Evolutionary conservation across 176 grass and related monocot genomes (phyloP), one percentile per base, ranked within the genome.

Genomic region (Carex kokanica): DNA sequence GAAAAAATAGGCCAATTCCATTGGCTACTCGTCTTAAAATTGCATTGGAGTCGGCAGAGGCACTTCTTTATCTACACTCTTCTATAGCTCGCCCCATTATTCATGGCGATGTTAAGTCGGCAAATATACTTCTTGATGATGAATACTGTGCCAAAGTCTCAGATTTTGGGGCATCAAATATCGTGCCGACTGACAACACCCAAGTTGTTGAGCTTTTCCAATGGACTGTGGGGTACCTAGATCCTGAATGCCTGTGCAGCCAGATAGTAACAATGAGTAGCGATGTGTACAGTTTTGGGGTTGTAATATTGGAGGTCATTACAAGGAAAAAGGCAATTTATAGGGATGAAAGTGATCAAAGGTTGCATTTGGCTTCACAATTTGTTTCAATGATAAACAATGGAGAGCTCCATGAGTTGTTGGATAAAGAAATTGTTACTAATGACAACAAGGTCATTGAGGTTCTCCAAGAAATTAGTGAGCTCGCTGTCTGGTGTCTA

Each of bases 231-330:
- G 64, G 85, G 20, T 81, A 86, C 27, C 45, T 86, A 31, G 85
- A 86, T 29, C 77, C 78, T 4, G 62, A 80, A 6, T 34, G 34
- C 67, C 3, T 74, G 64, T 47, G 40, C 25, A 17, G 45, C 3
- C 5, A n/a, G 38, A 40, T 81, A n/a, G 27, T 86, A 60, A 82
- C 77, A 17, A 27, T 25, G 6, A 81, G 62, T 29, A n/a, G n/a
- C n/a, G 85, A 64, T 60, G 85, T 86, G 4, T 82, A 81, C 14
- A 86, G 85, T 57, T 81, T 82, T 29, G 78, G 85, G 36, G 85
- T 82, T 14, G 63, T 86, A 43, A 64, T 86, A 1, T n/a, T n/a
- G n/a, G n/a, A n/a, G n/a, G n/a, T n/a, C n/a, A n/a, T n/a, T 69
- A 86, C 63, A n/a, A 70, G 62, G 7, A 86, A 73, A 64, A 45